A percentile compares a stretch with the other conserved stretches of the same genome.
phyloP scores from a whole-genome alignment of 164 flowering plant genomes.

The Magnolia sinica region DNA sequence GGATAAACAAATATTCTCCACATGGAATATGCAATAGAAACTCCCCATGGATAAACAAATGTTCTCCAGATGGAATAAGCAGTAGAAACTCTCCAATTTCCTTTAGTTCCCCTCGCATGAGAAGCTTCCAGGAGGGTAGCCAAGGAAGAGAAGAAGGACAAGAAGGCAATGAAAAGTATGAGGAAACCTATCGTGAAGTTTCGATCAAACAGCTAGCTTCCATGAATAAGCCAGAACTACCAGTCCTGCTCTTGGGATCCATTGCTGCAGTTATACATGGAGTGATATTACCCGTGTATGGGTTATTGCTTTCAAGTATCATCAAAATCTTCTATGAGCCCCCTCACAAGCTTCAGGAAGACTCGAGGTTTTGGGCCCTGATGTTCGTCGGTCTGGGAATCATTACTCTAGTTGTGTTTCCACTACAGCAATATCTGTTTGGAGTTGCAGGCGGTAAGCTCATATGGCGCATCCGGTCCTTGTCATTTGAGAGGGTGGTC shows the following conservation, averaged over 20 bases:
- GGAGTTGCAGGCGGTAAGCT: slow-evolving; percentile 65
- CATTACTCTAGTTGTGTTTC: slow-evolving; percentile 22
- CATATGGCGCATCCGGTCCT: slow-evolving; percentile 49
- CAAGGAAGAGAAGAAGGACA: not conserved
- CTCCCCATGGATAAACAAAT: too few species aligned
- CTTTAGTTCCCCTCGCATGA: slow-evolving; percentile 21
- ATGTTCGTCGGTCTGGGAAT: slow-evolving; percentile 36
- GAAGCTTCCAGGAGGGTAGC: slow-evolving; percentile 9
- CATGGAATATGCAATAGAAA: too few species aligned
- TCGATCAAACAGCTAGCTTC: slow-evolving; percentile 41
- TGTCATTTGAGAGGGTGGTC: slow-evolving; percentile 55
- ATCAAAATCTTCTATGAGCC: slow-evolving; percentile 54
- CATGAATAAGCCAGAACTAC: slow-evolving; percentile 60
- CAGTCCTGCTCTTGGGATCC: slow-evolving; percentile 43
- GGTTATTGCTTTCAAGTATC: slow-evolving; percentile 42
- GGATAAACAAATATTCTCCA: too few species aligned
- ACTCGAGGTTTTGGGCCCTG: slow-evolving; percentile 50
- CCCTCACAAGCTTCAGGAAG: slow-evolving; percentile 29
- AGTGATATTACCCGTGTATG: slow-evolving; percentile 48
- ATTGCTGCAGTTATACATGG: slow-evolving; percentile 50
- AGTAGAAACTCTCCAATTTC: slow-evolving; percentile 24
- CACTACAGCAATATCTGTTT: slow-evolving; percentile 50
- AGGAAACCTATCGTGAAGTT: slow-evolving; percentile 42
- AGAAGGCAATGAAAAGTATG: not conserved
- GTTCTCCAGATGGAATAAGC: not conserved